These are phyloP conservation scores for Brassica cretica DNA, from an alignment of 345 rosid genomes.

Conservation along the genomic window DNA sequence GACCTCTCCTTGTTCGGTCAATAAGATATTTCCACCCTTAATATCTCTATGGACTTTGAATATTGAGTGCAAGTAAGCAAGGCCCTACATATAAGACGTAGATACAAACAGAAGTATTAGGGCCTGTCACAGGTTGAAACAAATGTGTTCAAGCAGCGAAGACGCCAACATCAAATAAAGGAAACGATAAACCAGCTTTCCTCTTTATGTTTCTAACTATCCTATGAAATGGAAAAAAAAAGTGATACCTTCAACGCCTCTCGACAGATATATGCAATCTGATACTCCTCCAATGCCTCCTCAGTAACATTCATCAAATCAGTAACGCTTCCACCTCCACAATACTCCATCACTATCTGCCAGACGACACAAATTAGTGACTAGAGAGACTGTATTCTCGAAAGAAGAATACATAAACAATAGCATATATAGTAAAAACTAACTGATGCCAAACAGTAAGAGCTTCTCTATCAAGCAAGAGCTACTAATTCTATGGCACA, in stretches of 20 bases:
- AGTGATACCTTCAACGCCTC: conserved; percentile 84
- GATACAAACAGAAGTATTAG: conserved; percentile 26
- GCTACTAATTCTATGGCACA: background rate
- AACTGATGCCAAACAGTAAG: background rate
- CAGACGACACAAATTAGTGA: conserved; percentile 41
- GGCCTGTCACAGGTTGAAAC: conserved; percentile 16
- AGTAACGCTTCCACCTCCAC: conserved; percentile 98
- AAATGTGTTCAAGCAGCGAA: conserved; percentile 2
- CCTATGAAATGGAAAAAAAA: conserved; percentile 10
- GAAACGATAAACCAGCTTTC: conserved; percentile 18
- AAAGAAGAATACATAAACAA: background rate
- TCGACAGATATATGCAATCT: conserved; percentile 90
- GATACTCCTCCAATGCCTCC: conserved; percentile 92
- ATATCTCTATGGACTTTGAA: conserved; percentile 98
- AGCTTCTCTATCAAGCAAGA: conserved; percentile 1
- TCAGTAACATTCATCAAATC: conserved; percentile 91
- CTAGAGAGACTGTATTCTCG: conserved; percentile 12
- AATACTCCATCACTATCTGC: conserved; percentile 99
- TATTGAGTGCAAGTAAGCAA: conserved; percentile 93
- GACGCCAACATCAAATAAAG: conserved; percentile 11
- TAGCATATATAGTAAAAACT: background rate
- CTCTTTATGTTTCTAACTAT: conserved; percentile 21
- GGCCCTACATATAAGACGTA: conserved; percentile 65
- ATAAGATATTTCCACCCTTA: conserved; percentile 95
- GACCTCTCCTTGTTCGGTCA: conserved; percentile 99